A percentile compares a stretch with the other conserved stretches of the same genome.
Evolutionary conservation across 192 early-diverging fungal species (phyloP).

Genomic region (Coemansia sp.): DNA sequence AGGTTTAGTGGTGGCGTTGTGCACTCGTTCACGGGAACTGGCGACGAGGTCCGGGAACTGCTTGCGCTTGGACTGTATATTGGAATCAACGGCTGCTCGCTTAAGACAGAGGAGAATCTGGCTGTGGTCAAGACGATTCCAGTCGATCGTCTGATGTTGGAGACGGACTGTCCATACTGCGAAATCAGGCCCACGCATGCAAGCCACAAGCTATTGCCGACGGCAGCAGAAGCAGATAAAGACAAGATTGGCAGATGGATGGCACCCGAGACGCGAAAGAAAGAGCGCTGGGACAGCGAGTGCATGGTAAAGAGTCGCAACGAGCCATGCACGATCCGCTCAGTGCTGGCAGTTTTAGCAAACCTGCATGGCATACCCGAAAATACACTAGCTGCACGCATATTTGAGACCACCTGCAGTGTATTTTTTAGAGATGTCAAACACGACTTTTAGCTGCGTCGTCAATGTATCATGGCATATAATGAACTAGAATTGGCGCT

Average conservation of each 20-base stretch:
- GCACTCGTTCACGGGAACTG: conserved; percentile 84
- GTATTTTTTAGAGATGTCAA: conserved; percentile 63
- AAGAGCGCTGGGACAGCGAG: conserved; percentile 60
- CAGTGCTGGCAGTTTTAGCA: conserved; percentile 70
- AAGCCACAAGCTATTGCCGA: conserved; percentile 59
- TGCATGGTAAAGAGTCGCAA: conserved; percentile 78
- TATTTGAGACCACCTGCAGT: conserved; percentile 64
- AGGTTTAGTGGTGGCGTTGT: conserved; percentile 73
- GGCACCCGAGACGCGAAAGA: conserved; percentile 61
- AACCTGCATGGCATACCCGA: conserved; percentile 57
- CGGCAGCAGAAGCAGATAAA: conserved; percentile 2
- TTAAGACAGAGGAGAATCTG: conserved; percentile 86
- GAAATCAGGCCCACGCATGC: conserved; percentile 87
- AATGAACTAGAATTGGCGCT: not conserved
- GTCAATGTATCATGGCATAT: not conserved
- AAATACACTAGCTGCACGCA: conserved; percentile 55
- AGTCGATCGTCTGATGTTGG: conserved; percentile 79
- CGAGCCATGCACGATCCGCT: conserved; percentile 78
- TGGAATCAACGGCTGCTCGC: conserved; percentile 95
- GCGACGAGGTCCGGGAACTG: conserved; percentile 62
- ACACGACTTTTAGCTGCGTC: conserved; percentile 3
- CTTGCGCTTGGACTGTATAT: conserved; percentile 77
- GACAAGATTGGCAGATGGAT: conserved; percentile 19
- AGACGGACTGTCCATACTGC: conserved; percentile 94
- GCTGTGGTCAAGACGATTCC: conserved; percentile 72